Percentiles rank a stretch among this genome's conserved stretches.
Evolutionary conservation across 2,329 filamentous ascomycete species (phyloP).

Genomic region (Alternaria incomplexa): DNA sequence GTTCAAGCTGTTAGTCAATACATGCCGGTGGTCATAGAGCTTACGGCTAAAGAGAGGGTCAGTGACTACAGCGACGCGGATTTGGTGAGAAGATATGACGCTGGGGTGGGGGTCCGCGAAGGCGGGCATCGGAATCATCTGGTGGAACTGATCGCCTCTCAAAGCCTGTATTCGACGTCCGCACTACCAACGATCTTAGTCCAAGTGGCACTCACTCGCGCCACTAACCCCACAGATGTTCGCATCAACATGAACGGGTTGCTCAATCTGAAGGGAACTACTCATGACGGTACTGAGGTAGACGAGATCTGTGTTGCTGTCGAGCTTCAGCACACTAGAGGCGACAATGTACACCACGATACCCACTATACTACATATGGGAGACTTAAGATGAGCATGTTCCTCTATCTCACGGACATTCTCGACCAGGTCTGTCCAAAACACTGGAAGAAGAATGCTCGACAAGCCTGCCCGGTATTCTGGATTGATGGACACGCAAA

Average conservation of each 20-base stretch:
- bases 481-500: not conserved
- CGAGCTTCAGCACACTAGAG: not conserved
- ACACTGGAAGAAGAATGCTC: not conserved
- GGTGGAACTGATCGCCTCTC: not conserved
- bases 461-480: not conserved
- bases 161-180: not conserved
- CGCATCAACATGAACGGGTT: not conserved
- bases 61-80: not conserved
- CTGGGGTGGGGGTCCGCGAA: not conserved
- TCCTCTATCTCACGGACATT: not conserved
- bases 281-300: not conserved
- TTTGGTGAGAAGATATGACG: not conserved
- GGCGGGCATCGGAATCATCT: not conserved
- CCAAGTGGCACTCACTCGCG: not conserved
- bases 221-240: not conserved
- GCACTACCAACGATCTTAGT: not conserved
- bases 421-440: not conserved
- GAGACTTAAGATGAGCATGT: not conserved
- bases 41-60: not conserved
- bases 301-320: not conserved
- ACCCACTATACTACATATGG: not conserved
- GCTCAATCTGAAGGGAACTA: not conserved
- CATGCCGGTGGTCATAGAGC: not conserved
- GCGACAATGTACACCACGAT: not conserved
- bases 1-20: not conserved